phyloP scores from a whole-genome alignment of 2,329 filamentous ascomycete genomes.

The Monosporascus sp. region DNA sequence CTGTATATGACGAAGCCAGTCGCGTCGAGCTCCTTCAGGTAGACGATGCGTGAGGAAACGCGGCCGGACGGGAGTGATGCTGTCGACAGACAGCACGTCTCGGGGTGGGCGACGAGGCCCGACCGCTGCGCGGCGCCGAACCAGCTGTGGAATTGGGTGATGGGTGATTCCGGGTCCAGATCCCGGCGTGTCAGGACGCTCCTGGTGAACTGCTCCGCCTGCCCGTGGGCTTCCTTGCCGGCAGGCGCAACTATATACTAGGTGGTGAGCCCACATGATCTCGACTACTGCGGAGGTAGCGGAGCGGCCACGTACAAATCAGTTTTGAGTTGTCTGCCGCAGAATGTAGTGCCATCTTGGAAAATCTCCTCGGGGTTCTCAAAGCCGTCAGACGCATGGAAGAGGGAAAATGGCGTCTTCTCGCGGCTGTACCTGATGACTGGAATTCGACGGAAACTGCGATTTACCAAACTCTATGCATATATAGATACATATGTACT shows the following conservation, averaged over 20 bases:
- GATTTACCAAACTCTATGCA: background rate
- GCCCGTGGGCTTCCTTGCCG: constrained; percentile 49
- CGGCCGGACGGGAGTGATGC: constrained; percentile 77
- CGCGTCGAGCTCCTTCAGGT: constrained; percentile 88
- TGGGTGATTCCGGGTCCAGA: constrained; percentile 58
- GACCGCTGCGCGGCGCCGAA: constrained; percentile 65
- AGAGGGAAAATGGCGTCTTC: background rate
- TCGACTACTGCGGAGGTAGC: background rate
- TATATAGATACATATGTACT: too few species aligned
- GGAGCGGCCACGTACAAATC: constrained; percentile 18
- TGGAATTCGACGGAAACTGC: background rate
- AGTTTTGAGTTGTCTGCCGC: constrained; percentile 16
- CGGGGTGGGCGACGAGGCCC: constrained; percentile 62
- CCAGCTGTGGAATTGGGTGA: constrained; percentile 85
- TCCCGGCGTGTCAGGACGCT: constrained; percentile 56
- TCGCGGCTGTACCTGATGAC: background rate
- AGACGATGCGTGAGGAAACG: constrained; percentile 81
- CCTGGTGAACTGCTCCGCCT: constrained; percentile 70
- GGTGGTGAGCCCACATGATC: background rate
- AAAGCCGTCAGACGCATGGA: background rate
- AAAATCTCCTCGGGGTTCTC: background rate
- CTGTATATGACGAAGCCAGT: constrained; percentile 85
- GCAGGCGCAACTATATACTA: constrained; percentile 55
- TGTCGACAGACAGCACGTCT: constrained; percentile 84
- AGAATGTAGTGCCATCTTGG: constrained; percentile 24